Base-by-base conservation (phyloP, 2,329 filamentous ascomycete genomes). In the Nigrospora oryzae region DNA sequence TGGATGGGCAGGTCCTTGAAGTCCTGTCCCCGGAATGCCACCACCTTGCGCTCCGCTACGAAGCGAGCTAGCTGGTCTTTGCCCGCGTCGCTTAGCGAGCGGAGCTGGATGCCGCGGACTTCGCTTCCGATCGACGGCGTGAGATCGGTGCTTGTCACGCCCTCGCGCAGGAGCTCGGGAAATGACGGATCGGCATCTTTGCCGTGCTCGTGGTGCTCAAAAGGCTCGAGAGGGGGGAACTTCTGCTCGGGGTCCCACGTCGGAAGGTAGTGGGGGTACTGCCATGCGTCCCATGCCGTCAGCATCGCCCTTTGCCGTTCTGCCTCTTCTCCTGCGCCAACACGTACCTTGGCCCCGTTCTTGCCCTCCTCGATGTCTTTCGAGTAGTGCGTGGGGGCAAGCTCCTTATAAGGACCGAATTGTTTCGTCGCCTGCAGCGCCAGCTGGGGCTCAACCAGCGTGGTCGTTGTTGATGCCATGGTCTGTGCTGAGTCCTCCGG, bases 31-130 rank as follows among this genome's bases (percentile, higher is more conserved):
- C 85, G 79, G 73, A 91, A 90, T 31, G 83, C 80, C 14, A 89
- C 84, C 6, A 90, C 84, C 58, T 89, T 89, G 57, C 84, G 79
- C 65, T 88, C 75, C 11, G 86, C 82, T 11, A 89, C 83, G 50
- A 84, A 81, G 17, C 83, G 77, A 1, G 87, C 86, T 5, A 91
- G 73, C 61, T 91, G 83, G 55, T 90, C 83, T 59, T 88, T 89
- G 44, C 81, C 85, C 14, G 81, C 79, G 37, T 80, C 65, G 43
- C 69, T 79, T 12, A 91, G 72, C 49, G 75, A 72, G 65, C 79
- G 86, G 30, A 91, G 68, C 63, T 91, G 86, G 30, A 90, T 68
- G 34, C 84, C 84, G 4, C 67, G 70, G 31, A 91, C 70, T 57
- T 89, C 85, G 14, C 83, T 79, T 46, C 86, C 86, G 52, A 86